phyloP scores from a whole-genome alignment of 2,329 filamentous ascomycete species.

The Ophiostoma himal-ulmi region DNA sequence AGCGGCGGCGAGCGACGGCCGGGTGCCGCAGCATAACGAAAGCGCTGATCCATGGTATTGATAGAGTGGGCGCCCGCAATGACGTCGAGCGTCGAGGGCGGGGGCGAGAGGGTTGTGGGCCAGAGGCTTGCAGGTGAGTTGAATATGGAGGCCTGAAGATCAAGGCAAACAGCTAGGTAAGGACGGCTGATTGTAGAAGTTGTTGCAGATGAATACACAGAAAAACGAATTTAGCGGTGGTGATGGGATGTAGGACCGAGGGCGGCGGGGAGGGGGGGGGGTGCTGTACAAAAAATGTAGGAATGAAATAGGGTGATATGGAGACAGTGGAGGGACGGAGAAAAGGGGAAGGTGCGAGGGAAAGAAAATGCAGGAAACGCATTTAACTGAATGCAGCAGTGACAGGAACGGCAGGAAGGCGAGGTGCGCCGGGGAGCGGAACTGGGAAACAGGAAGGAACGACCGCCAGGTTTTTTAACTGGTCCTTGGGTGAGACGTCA shows the following conservation, averaged over 20 bases:
- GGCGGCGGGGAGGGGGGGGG: not conserved
- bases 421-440: slow-evolving; percentile 4
- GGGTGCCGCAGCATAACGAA: slow-evolving; percentile 24
- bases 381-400: not conserved
- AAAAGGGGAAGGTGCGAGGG: slow-evolving; percentile 16
- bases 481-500: slow-evolving; percentile 2
- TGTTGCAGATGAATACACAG: not conserved
- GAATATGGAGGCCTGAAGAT: not conserved
- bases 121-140: not conserved
- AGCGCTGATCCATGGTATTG: slow-evolving; percentile 25
- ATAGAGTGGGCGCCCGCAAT: slow-evolving; percentile 10
- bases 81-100: slow-evolving; percentile 16
- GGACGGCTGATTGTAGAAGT: not conserved
- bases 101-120: not conserved
- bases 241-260: slow-evolving; percentile 1
- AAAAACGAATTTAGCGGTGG: not conserved
- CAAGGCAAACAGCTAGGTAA: not conserved
- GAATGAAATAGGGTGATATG: not conserved
- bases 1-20: slow-evolving; percentile 41
- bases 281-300: not conserved
- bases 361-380: slow-evolving; percentile 12
- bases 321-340: not conserved
- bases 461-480: slow-evolving; percentile 6
- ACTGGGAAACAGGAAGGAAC: not conserved
- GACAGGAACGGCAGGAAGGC: slow-evolving; percentile 6